Conservation (phyloP, 2,329 filamentous ascomycete genomes). For the Aspergillus thermomutatus region DNA sequence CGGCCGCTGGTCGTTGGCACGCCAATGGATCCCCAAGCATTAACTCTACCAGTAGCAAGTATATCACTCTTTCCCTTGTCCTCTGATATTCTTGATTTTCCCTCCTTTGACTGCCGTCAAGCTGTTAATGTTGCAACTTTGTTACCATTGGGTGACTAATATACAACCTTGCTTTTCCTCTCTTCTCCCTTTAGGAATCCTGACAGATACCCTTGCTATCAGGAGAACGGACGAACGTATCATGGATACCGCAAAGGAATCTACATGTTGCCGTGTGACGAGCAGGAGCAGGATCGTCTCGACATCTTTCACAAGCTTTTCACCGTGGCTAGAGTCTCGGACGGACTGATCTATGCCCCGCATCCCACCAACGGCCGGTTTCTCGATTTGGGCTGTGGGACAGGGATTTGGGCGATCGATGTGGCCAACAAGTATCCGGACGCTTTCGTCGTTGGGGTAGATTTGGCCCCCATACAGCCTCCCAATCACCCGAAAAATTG, state of each 20-base stretch:
- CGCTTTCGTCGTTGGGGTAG: conserved; percentile 59
- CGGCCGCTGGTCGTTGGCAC: conserved; percentile 20
- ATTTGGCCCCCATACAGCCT: conserved; percentile 62
- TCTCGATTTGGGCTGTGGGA: conserved; percentile 74
- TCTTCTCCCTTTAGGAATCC: conserved; percentile 24
- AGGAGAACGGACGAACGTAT: conserved; percentile 69
- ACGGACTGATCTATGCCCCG: conserved; percentile 42
- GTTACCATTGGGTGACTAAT: conserved; percentile 14
- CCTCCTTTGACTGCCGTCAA: neutral
- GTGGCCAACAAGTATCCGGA: conserved; percentile 67
- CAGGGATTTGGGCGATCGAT: conserved; percentile 87
- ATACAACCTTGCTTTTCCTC: neutral
- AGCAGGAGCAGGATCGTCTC: conserved; percentile 71
- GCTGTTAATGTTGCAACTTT: neutral
- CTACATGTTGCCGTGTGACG: conserved; percentile 76
- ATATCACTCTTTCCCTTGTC: conserved; percentile 13
- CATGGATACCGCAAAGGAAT: conserved; percentile 64
- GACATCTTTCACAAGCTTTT: conserved; percentile 82
- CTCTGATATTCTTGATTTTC: neutral
- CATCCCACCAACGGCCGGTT: conserved; percentile 47
- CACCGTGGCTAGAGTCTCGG: conserved; percentile 56
- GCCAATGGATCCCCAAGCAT: conserved; percentile 28
- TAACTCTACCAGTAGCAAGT: conserved; percentile 19
- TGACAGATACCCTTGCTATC: conserved; percentile 44
- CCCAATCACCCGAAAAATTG: conserved; percentile 68